Percentiles rank a stretch among this genome's conserved stretches.
Evolutionary conservation across 2,329 filamentous ascomycete genomes (phyloP).

Genomic region (Penicillium sp.): DNA sequence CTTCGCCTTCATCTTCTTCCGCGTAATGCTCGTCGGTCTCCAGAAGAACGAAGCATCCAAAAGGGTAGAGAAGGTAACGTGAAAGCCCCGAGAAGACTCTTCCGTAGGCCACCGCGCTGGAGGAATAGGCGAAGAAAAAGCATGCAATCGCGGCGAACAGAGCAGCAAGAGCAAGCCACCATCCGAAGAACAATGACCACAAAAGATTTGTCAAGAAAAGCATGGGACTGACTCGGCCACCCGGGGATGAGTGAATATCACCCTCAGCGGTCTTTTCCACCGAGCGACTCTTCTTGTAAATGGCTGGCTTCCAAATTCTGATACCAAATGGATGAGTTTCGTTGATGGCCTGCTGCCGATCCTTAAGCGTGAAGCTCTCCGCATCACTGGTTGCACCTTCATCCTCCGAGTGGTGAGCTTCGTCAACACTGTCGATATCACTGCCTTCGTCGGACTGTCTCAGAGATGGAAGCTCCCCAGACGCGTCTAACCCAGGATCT

Average conservation of each 20-base stretch:
- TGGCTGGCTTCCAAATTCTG: slow-evolving; percentile 94
- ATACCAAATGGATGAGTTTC: slow-evolving; percentile 98
- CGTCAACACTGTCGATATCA: slow-evolving; percentile 22
- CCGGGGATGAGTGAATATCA: slow-evolving; percentile 93
- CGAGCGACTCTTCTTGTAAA: slow-evolving; percentile 96
- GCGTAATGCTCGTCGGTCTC: slow-evolving; percentile 92
- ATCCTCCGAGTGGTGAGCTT: slow-evolving; percentile 45
- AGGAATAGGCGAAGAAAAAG: slow-evolving; percentile 72
- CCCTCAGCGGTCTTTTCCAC: slow-evolving; percentile 95
- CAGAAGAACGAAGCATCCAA: slow-evolving; percentile 91
- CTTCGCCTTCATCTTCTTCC: slow-evolving; percentile 92
- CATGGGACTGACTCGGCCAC: slow-evolving; percentile 79
- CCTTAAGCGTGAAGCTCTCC: slow-evolving; percentile 96
- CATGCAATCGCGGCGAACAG: slow-evolving; percentile 73
- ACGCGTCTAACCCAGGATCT: slow-evolving; percentile 26
- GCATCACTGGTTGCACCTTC: slow-evolving; percentile 80
- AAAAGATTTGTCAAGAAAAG: slow-evolving; percentile 82
- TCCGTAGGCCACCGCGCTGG: slow-evolving; percentile 82
- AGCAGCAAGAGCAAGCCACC: slow-evolving; percentile 85
- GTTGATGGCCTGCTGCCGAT: slow-evolving; percentile 96
- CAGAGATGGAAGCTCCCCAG: slow-evolving; percentile 21
- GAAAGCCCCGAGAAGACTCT: slow-evolving; percentile 79
- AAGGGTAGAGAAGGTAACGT: slow-evolving; percentile 88
- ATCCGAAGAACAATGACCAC: slow-evolving; percentile 90
- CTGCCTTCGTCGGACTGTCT: slow-evolving; percentile 31